Evolutionary conservation across 2,329 filamentous ascomycete species (phyloP).

Genomic region (Alternaria arborescens): DNA sequence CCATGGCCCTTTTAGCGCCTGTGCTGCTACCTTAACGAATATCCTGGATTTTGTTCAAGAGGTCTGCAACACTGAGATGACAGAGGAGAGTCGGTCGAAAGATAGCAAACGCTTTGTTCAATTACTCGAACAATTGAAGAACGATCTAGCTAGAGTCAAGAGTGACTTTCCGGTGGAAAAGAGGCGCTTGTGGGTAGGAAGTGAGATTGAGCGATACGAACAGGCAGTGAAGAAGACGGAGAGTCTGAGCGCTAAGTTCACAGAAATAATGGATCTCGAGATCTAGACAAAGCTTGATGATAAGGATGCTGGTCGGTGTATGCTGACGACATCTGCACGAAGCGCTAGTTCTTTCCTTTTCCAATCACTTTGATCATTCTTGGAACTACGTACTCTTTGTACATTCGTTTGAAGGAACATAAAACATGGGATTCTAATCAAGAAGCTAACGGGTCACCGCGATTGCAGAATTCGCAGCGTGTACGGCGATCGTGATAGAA

Average conservation of each 20-base stretch:
- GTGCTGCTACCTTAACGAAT: neutral
- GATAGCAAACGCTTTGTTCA: neutral
- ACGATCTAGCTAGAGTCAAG: neutral
- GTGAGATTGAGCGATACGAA: neutral
- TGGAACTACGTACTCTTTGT: too few relatives aligned
- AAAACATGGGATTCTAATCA: too few relatives aligned
- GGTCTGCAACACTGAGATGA: too few relatives aligned
- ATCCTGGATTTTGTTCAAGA: neutral
- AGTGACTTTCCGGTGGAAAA: neutral
- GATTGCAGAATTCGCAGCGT: too few relatives aligned
- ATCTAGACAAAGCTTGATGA: too few relatives aligned
- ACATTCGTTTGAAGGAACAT: too few relatives aligned
- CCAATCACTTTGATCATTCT: too few relatives aligned
- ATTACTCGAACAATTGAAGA: neutral
- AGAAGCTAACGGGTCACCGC: too few relatives aligned
- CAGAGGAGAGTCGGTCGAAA: neutral
- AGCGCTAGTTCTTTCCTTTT: too few relatives aligned
- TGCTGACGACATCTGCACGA: too few relatives aligned
- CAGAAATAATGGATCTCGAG: too few relatives aligned
- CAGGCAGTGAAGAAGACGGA: neutral
- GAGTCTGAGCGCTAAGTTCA: neutral
- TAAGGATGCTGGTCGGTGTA: neutral
- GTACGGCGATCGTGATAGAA: too few relatives aligned
- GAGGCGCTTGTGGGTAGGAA: neutral
- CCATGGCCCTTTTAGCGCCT: neutral